phyloP scores from a whole-genome alignment of 495 filamentous ascomycete genomes.

The Podospora fimiseda region DNA sequence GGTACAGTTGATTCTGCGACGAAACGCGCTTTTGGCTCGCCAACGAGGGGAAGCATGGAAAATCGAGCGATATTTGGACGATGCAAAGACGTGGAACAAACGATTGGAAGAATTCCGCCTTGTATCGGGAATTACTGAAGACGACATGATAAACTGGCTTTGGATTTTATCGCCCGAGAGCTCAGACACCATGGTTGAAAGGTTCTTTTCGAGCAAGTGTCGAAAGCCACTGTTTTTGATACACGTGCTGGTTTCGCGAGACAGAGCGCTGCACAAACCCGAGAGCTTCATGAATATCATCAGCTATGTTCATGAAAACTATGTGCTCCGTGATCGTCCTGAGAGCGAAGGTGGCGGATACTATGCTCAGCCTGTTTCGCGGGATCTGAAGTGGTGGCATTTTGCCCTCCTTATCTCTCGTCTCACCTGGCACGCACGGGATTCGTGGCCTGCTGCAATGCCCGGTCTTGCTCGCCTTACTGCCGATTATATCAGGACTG shows the following conservation, averaged over 20 bases:
- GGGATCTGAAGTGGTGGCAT: slow-evolving; percentile 23
- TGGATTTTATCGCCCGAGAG: slow-evolving; percentile 35
- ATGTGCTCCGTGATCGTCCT: slow-evolving; percentile 19
- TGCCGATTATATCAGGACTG: slow-evolving; percentile 27
- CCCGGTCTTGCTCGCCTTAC: slow-evolving; percentile 28
- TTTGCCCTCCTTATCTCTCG: slow-evolving; percentile 28
- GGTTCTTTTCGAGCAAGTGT: slow-evolving; percentile 26
- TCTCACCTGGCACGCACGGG: slow-evolving; percentile 27
- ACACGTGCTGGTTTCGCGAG: slow-evolving; percentile 26
- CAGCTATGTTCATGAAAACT: slow-evolving; percentile 24
- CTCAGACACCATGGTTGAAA: slow-evolving; percentile 27
- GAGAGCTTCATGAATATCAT: slow-evolving; percentile 27
- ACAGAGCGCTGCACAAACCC: slow-evolving; percentile 24
- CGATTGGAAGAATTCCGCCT: slow-evolving; percentile 19
- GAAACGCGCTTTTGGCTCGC: slow-evolving; percentile 12
- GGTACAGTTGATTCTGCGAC: slow-evolving; percentile 27
- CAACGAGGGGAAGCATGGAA: not conserved
- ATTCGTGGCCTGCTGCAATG: slow-evolving; percentile 29
- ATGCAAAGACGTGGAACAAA: slow-evolving; percentile 24
- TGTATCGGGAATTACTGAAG: slow-evolving; percentile 18
- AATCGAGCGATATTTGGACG: slow-evolving; percentile 14
- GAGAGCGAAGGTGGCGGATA: slow-evolving; percentile 6
- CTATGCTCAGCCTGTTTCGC: slow-evolving; percentile 2
- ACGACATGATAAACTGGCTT: slow-evolving; percentile 33
- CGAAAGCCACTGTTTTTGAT: slow-evolving; percentile 37